These are phyloP conservation scores for Dothiorella sarmentorum DNA, from an alignment of 2,329 filamentous ascomycete genomes.

Conservation along the genomic window DNA sequence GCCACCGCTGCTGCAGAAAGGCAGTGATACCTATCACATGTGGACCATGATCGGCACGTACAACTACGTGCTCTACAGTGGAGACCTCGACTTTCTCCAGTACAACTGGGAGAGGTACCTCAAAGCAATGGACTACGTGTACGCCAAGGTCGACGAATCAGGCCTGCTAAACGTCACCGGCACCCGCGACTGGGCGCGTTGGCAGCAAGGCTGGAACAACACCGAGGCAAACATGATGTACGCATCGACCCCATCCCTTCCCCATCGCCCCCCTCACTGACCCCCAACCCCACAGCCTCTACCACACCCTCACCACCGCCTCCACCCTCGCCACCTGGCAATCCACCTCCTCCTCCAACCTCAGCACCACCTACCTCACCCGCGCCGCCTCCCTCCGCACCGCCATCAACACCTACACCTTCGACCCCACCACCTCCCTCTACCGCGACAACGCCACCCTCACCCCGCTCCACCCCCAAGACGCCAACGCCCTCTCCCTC, in stretches of 20 bases:
- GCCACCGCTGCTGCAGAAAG: constrained; percentile 36
- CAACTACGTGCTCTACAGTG: constrained; percentile 41
- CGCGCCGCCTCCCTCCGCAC: constrained; percentile 24
- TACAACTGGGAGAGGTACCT: constrained; percentile 45
- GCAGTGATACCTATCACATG: constrained; percentile 49
- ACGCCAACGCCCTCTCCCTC: constrained; percentile 42
- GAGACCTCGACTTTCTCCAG: constrained; percentile 39
- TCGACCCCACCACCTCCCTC: constrained; percentile 27
- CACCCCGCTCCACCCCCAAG: constrained; percentile 49
- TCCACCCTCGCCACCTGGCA: constrained; percentile 29
- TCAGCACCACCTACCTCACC: constrained; percentile 22
- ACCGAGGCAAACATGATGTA: constrained; percentile 51
- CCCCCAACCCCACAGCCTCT: constrained; percentile 35
- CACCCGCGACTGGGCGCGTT: constrained; percentile 43
- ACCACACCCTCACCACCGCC: constrained; percentile 36
- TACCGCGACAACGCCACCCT: constrained; percentile 40
- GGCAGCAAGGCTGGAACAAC: constrained; percentile 48
- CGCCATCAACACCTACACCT: constrained; percentile 29
- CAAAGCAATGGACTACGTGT: constrained; percentile 41
- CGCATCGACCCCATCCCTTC: neutral
- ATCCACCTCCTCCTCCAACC: constrained; percentile 23
- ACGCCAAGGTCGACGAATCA: constrained; percentile 41
- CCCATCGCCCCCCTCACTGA: neutral
- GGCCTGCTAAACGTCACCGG: constrained; percentile 46
- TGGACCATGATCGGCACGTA: constrained; percentile 47